Percentiles rank a stretch among this genome's conserved stretches.
These are phyloP conservation scores for Gastrolobium villosum DNA, from an alignment of 306 rosid genomes.

Conservation along the genomic window DNA sequence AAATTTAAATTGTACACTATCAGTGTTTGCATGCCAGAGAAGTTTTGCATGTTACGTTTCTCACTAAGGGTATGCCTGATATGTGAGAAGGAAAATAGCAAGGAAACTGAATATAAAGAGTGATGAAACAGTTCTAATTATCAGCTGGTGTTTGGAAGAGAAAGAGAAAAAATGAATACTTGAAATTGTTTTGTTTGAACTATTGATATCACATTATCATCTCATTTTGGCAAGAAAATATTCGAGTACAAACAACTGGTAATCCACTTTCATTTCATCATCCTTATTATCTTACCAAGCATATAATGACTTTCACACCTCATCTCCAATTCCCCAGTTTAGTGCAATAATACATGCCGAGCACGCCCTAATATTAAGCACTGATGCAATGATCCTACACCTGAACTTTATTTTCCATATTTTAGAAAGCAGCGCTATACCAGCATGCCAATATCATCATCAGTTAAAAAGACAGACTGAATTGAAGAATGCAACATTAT, in stretches of 20 bases:
- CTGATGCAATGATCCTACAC: not conserved
- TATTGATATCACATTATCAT: conserved; percentile 6
- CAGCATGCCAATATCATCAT: not conserved
- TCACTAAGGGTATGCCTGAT: not conserved
- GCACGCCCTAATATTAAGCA: not conserved
- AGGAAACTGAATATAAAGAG: not conserved
- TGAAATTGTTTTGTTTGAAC: not conserved
- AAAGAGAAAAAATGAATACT: not conserved
- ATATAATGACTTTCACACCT: not conserved
- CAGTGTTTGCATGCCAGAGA: not conserved
- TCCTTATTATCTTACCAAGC: not conserved
- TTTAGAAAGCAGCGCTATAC: not conserved
- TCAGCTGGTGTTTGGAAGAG: not conserved
- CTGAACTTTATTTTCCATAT: not conserved
- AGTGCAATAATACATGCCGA: not conserved
- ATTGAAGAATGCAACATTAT: conserved; percentile 16
- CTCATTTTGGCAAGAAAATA: not conserved
- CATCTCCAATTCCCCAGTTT: not conserved
- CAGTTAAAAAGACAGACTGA: not conserved
- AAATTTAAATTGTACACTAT: not conserved
- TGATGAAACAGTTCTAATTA: not conserved
- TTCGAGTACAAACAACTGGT: not conserved
- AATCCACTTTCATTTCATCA: not conserved
- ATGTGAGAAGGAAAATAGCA: not conserved
- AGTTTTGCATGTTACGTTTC: not conserved